Evolutionary conservation across 2,329 filamentous ascomycete species (phyloP).

Genomic region (Fusarium euwallaceae): DNA sequence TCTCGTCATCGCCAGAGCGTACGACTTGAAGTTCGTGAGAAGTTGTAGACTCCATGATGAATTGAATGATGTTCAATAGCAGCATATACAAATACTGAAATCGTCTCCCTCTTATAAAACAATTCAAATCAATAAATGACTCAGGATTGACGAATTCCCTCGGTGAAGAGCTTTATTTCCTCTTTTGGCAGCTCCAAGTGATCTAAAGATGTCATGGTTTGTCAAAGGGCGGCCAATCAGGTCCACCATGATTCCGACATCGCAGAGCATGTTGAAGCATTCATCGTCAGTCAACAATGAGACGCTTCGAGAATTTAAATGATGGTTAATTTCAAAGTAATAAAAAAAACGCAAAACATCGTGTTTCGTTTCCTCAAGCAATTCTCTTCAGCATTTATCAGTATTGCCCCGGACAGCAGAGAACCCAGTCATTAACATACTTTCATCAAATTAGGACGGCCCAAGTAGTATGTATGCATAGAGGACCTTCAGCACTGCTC

Average conservation of each 20-base stretch:
- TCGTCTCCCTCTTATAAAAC: neutral
- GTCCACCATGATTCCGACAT: slow-evolving; percentile 36
- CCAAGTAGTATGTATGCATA: neutral
- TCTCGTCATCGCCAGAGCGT: slow-evolving; percentile 4
- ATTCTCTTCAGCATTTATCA: neutral
- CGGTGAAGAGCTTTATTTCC: slow-evolving; percentile 30
- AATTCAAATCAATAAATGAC: neutral
- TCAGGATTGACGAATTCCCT: slow-evolving; percentile 8
- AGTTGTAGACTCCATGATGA: slow-evolving; percentile 20
- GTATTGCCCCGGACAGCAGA: neutral
- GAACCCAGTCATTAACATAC: neutral
- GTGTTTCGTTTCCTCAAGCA: neutral
- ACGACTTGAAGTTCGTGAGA: slow-evolving; percentile 30
- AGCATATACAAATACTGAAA: neutral
- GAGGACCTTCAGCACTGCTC: neutral
- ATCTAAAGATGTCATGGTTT: slow-evolving; percentile 30
- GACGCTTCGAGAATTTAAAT: neutral
- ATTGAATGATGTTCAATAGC: neutral
- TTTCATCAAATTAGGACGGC: neutral
- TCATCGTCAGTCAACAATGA: neutral
- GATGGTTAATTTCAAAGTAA: neutral
- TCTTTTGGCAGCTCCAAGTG: slow-evolving; percentile 14
- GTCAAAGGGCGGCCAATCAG: slow-evolving; percentile 28
- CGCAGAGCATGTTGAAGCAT: slow-evolving; percentile 9
- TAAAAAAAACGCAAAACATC: neutral